phyloP scores from a whole-genome alignment of 495 filamentous ascomycete species.

The Penicillium subrubescens region DNA sequence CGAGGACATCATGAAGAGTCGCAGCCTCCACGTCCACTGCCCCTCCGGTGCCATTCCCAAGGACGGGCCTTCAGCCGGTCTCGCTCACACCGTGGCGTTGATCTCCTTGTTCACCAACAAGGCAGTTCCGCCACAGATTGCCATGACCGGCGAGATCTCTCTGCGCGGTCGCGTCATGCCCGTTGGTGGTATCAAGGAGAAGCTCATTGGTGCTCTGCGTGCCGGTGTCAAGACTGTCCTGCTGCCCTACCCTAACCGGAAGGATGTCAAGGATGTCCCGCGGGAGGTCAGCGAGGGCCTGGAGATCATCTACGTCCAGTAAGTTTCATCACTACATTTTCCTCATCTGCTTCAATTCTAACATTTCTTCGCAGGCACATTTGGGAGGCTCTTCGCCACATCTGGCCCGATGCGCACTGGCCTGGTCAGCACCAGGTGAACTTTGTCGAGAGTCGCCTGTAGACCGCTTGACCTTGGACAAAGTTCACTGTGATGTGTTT shows the following conservation, averaged over 20 bases:
- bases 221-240: conserved; percentile 95
- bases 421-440: conserved; percentile 66
- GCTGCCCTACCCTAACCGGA: conserved; percentile 83
- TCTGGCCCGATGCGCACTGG: conserved; percentile 86
- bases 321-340: conserved; percentile 36
- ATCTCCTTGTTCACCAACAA: conserved; percentile 90
- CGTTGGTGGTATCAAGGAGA: conserved; percentile 98
- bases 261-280: conserved; percentile 91
- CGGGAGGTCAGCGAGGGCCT: conserved; percentile 86
- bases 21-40: conserved; percentile 95
- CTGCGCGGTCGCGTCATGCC: conserved; percentile 85
- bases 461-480: conserved; percentile 1
- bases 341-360: conserved; percentile 11
- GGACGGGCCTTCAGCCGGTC: conserved; percentile 84
- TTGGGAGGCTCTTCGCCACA: conserved; percentile 80
- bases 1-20: conserved; percentile 95
- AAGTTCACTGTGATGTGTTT: background rate
- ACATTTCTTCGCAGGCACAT: conserved; percentile 62
- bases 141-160: conserved; percentile 96
- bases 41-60: conserved; percentile 95
- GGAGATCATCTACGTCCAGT: conserved; percentile 87
- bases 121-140: conserved; percentile 85
- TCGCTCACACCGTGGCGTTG: conserved; percentile 91
- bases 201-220: conserved; percentile 89
- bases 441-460: conserved; percentile 65